phyloP scores from a whole-genome alignment of 2,329 filamentous ascomycete genomes.

The Ascochyta viciae-villosae region DNA sequence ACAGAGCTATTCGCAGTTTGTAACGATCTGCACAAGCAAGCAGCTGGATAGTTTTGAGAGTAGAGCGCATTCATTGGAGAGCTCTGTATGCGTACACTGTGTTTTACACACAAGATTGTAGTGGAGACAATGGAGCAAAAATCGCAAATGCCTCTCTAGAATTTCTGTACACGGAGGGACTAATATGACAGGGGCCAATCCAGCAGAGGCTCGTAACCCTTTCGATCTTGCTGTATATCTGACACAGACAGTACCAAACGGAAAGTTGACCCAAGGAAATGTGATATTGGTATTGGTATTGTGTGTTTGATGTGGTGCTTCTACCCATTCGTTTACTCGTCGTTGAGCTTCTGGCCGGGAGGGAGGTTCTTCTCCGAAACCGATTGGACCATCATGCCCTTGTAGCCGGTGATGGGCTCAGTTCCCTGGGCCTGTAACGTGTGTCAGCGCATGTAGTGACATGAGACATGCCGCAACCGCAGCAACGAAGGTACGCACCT shows the following conservation, averaged over 20 bases:
- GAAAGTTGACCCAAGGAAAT: constrained; percentile 47
- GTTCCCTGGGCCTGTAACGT: constrained; percentile 43
- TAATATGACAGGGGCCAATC: constrained; percentile 46
- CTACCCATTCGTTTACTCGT: constrained; percentile 39
- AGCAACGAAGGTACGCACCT: constrained; percentile 64
- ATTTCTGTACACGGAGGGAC: constrained; percentile 49
- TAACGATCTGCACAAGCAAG: constrained; percentile 3
- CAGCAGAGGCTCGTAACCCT: constrained; percentile 33
- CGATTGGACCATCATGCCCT: constrained; percentile 51
- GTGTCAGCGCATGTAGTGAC: constrained; percentile 23
- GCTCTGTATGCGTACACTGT: constrained; percentile 30
- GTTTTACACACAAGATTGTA: constrained; percentile 25
- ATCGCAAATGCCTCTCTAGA: constrained; percentile 44
- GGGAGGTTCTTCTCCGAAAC: constrained; percentile 44
- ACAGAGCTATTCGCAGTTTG: neutral
- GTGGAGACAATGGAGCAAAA: constrained; percentile 25
- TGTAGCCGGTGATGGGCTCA: constrained; percentile 50
- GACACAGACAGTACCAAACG: constrained; percentile 48
- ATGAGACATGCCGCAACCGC: neutral
- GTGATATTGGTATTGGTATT: constrained; percentile 41
- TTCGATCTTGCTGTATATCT: constrained; percentile 38
- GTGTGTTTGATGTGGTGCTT: constrained; percentile 33
- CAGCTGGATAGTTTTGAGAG: neutral
- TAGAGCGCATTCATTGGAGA: constrained; percentile 31
- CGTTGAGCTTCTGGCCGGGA: constrained; percentile 36